Evolutionary conservation across 495 filamentous ascomycete species (phyloP), one percentile per base, ranked within the genome.

Genomic region (Podospora pseudoanserina): DNA sequence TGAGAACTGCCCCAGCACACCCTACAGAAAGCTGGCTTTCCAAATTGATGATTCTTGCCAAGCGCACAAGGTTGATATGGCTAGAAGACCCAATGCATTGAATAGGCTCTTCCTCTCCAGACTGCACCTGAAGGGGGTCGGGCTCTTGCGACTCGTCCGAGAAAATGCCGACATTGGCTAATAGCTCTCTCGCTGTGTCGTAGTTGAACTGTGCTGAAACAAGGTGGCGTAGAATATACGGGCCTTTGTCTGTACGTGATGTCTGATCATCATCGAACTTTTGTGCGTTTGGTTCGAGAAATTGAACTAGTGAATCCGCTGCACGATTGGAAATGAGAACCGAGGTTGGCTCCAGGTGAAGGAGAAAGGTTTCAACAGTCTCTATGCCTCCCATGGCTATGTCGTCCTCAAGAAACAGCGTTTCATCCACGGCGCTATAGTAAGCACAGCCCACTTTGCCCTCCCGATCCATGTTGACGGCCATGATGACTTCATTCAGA

Each of bases 381-480:
- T 94, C 92, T 18, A 89, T 76, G 7, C 86, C 87, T 3, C 90
- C 90, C 59, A 89, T 82, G 49, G 85, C 85, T n/a, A 91, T 84
- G 74, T 98, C 95, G 70, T 94, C 89, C 72, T 96, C 87, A 61
- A 97, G 78, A 39, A 90, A 91, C 15, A 99, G 77, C 60, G 81
- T 89, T 74, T 92, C 89, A 39, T 96, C 88, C 56, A 85, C 78
- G 3, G 88, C 89, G 23, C 90, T 82, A 77, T 94, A 99, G 77
- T 95, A 97, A 27, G 91, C 89, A 75, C 94, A 98, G 5, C 95
- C 95, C 16, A 98, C 83, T 0, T 86, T 90, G 0, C 86, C 89
- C 16, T 86, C 80, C 23, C 91, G 87, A 65, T 85, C 87, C 73
- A 92, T 83, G 66, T 97, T 92, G 30, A 97, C 81, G 1, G 92